Conservation (phyloP, 2,329 filamentous ascomycete species). For the Pestalotiopsis sp. region DNA sequence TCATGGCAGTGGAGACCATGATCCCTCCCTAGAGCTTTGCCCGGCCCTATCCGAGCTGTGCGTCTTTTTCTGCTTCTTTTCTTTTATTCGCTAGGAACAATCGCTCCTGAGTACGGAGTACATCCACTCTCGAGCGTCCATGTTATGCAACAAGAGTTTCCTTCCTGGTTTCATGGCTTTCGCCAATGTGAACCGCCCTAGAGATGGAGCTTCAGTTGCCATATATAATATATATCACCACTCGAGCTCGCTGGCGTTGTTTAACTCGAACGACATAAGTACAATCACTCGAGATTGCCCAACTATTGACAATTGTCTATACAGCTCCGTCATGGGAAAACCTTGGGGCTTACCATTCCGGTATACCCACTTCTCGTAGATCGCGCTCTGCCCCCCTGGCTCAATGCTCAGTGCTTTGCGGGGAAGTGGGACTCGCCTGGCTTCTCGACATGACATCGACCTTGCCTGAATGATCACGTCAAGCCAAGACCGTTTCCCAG, state of each 20-base stretch:
- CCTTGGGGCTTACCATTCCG: background rate
- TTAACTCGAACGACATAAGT: background rate
- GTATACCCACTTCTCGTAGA: constrained; percentile 2
- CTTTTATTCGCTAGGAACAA: constrained; percentile 19
- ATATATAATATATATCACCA: background rate
- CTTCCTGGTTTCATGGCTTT: background rate
- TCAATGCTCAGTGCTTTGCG: background rate
- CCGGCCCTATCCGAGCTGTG: constrained; percentile 4
- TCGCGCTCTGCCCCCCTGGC: background rate
- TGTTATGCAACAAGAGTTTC: background rate
- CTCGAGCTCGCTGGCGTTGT: background rate
- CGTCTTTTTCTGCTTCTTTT: constrained; percentile 5
- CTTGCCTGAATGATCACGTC: background rate
- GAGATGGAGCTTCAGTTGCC: background rate
- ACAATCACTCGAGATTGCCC: background rate
- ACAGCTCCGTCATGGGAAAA: background rate
- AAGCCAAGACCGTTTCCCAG: background rate
- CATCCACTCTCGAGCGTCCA: constrained; percentile 2
- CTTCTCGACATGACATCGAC: background rate
- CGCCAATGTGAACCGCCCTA: background rate
- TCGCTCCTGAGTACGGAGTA: constrained; percentile 13
- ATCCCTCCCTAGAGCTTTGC: background rate
- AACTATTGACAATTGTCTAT: background rate
- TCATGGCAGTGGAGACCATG: background rate
- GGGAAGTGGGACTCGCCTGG: constrained; percentile 5